Base-by-base conservation (phyloP, 371 early-diverging fungal genomes). In the Phascolomyces articulosus region DNA sequence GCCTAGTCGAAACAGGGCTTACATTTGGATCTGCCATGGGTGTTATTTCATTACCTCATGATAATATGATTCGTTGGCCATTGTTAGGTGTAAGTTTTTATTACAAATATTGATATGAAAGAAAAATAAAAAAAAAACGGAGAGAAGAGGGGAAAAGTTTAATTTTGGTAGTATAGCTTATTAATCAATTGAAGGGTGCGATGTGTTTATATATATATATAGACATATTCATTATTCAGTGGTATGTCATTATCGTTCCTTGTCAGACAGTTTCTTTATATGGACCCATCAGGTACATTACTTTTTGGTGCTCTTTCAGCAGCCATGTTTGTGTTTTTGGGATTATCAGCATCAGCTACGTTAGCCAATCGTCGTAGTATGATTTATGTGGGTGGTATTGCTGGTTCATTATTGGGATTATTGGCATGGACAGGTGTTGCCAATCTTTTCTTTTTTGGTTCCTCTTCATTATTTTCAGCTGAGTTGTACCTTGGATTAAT, bases 401-500 rank as follows among this genome's bases (percentile, higher is more conserved):
- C 80, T 0, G 72, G 76, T n/a, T 77, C 75, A 59, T 68, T 75
- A 0, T 28, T 84, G 18, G 64, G 72, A 27, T 53, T 83, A 0
- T 41, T 88, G 31, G 26, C 73, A 10, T 77, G 78, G 77, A 26
- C 78, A 57, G 72, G 79, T 2, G 49, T 85, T 16, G 79, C 80
- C 63, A 85, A 85, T 69, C 11, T 73, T 2, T 74, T 86, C 29
- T 71, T 78, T 56, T 40, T 80, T 18, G 62, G 81, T 21, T 85
- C 85, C 3, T 21, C 61, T 7, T 54, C 69, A 11, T 31, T 85
- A 11, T 85, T 78, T 62, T 70, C 74, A 16, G 64, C 75, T 4
- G 86, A 88, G 58, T 65, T 88, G 44, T 85, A 83, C 64, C 58
- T 79, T 49, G 87, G 89, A 10, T 66, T 88, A 21, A 55, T 84